phyloP scores from a whole-genome alignment of 2,329 filamentous ascomycete genomes.

The Ceratocystis alfenasii region DNA sequence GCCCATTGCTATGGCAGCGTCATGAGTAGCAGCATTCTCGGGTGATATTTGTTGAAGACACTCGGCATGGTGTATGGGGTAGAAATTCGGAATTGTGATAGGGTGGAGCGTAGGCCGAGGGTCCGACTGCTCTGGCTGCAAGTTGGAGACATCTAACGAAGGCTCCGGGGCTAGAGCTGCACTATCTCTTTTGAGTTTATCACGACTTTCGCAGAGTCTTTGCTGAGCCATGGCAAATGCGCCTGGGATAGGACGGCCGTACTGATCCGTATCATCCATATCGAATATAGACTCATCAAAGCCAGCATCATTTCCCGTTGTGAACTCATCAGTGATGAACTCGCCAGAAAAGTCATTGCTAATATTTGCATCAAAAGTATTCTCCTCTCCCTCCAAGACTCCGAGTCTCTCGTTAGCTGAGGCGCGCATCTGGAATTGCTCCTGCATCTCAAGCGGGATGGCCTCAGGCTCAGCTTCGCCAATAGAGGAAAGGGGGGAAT shows the following conservation, averaged over 20 bases:
- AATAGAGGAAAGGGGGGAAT: conserved; percentile 30
- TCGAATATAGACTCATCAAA: conserved; percentile 69
- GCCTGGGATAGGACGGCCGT: conserved; percentile 48
- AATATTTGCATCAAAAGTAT: conserved; percentile 53
- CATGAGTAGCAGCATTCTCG: neutral
- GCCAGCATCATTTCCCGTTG: conserved; percentile 39
- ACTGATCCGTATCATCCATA: conserved; percentile 50
- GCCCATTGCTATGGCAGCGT: neutral
- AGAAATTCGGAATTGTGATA: conserved; percentile 18
- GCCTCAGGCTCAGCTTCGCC: conserved; percentile 33
- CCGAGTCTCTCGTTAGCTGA: conserved; percentile 16
- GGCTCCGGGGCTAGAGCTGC: neutral
- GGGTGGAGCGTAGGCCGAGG: neutral
- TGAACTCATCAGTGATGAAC: conserved; percentile 27
- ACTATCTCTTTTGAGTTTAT: conserved; percentile 11
- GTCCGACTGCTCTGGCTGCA: neutral
- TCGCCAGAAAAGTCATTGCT: conserved; percentile 38
- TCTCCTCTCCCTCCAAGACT: conserved; percentile 41
- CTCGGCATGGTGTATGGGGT: conserved; percentile 16
- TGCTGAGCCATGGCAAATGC: conserved; percentile 44
- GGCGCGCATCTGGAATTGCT: conserved; percentile 20
- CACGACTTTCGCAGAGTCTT: conserved; percentile 16
- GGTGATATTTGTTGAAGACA: neutral
- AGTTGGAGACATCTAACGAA: neutral
- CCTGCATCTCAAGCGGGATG: conserved; percentile 21